Evolutionary conservation across 345 rosid species (phyloP).

Genomic region (Hibiscus mutabilis): DNA sequence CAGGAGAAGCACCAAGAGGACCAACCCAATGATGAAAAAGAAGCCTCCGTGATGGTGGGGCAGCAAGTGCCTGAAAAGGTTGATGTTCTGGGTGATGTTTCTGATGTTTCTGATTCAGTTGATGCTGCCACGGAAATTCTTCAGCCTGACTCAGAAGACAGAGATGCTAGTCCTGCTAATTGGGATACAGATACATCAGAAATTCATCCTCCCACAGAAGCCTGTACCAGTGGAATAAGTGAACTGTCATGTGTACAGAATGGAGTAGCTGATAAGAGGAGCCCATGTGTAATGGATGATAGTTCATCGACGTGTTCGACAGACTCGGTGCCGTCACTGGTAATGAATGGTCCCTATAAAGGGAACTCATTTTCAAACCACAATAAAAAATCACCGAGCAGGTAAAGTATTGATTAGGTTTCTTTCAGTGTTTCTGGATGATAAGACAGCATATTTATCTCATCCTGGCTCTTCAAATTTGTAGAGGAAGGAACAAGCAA

Average conservation of each 20-base stretch:
- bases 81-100: conserved; percentile 57
- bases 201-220: conserved; percentile 50
- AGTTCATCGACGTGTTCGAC: conserved; percentile 90
- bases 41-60: conserved; percentile 35
- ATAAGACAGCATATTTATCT: conserved; percentile 8
- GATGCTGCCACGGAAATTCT: conserved; percentile 57
- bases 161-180: conserved; percentile 61
- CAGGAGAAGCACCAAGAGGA: conserved; percentile 42
- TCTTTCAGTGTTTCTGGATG: not conserved
- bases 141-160: conserved; percentile 79
- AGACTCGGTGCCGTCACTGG: conserved; percentile 64
- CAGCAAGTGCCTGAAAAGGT: conserved; percentile 49
- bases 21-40: conserved; percentile 35
- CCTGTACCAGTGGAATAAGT: conserved; percentile 45
- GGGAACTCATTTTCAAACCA: conserved; percentile 41
- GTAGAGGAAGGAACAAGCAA: conserved; percentile 48
- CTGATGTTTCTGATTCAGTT: conserved; percentile 72
- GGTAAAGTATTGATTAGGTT: conserved; percentile 28
- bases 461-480: conserved; percentile 13
- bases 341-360: conserved; percentile 50
- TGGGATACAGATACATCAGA: conserved; percentile 90
- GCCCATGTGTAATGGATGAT: conserved; percentile 62
- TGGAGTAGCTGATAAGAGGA: conserved; percentile 48
- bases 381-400: conserved; percentile 43
- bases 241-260: conserved; percentile 47